Percentiles rank a stretch among this genome's conserved stretches.
phyloP scores from a whole-genome alignment of 768 basidiomycete genomes.

The Flagelloscypha sp. region DNA sequence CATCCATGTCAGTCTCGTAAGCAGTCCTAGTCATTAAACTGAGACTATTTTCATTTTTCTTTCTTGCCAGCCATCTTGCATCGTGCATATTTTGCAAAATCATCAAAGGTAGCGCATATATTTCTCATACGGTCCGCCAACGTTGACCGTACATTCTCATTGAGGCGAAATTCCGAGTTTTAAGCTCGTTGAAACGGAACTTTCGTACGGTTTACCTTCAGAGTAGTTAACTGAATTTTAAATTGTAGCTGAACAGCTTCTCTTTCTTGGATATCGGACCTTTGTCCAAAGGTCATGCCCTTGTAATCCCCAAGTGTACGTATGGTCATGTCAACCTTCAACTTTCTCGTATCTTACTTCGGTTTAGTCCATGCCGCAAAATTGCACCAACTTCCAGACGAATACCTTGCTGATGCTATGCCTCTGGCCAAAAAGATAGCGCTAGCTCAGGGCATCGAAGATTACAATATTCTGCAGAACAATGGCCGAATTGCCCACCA shows the following conservation, averaged over 20 bases:
- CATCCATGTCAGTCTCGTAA: conserved; percentile 7
- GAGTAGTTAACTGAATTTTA: neutral
- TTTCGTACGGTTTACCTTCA: conserved; percentile 40
- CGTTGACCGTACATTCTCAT: neutral
- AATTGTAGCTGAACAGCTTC: conserved; percentile 33
- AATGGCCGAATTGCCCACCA: conserved; percentile 54
- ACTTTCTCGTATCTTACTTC: conserved; percentile 1
- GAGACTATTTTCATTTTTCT: neutral
- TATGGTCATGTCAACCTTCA: neutral
- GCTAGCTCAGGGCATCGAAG: conserved; percentile 56
- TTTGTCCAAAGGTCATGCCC: conserved; percentile 80
- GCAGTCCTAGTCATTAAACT: neutral
- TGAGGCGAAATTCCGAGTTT: conserved; percentile 84
- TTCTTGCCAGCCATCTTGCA: conserved; percentile 46
- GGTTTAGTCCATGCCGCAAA: conserved; percentile 74
- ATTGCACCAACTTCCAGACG: conserved; percentile 82
- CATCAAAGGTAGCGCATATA: conserved; percentile 57
- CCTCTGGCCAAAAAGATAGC: conserved; percentile 86
- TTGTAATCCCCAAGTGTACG: conserved; percentile 90
- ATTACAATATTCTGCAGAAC: conserved; percentile 90
- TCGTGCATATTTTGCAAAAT: conserved; percentile 93
- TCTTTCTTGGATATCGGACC: conserved; percentile 94
- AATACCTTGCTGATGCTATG: conserved; percentile 67
- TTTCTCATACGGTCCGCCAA: neutral
- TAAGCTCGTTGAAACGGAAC: conserved; percentile 73